Evolutionary conservation across 768 basidiomycete genomes (phyloP).

Genomic region (Mycena capillaripes): DNA sequence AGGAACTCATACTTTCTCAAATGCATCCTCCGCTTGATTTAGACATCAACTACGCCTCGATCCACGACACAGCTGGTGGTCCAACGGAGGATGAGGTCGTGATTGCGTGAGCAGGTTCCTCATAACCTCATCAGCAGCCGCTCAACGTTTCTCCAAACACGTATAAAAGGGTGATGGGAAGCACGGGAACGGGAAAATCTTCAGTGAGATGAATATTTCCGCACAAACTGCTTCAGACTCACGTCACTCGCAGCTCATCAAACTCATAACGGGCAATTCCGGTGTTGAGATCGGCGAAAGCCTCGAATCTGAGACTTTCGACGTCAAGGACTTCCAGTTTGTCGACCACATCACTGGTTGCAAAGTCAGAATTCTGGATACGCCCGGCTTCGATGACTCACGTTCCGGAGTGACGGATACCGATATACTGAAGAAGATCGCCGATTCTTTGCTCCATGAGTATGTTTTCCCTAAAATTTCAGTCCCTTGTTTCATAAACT

Average conservation of each 20-base stretch:
- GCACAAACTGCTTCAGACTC: slow-evolving; percentile 4
- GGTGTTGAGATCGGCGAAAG: background rate
- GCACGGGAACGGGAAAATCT: too few species aligned
- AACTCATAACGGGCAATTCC: background rate
- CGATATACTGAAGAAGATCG: slow-evolving; percentile 52
- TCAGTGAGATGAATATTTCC: background rate
- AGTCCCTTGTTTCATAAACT: slow-evolving; percentile 6
- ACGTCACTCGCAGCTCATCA: background rate
- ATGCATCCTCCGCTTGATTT: too few species aligned
- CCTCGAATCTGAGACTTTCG: slow-evolving; percentile 16
- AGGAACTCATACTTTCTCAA: too few species aligned
- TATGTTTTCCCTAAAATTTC: background rate
- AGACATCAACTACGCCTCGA: too few species aligned
- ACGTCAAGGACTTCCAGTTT: background rate
- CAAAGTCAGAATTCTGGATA: slow-evolving; percentile 40
- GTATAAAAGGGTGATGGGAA: slow-evolving; percentile 10
- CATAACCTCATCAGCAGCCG: background rate
- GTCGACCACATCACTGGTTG: slow-evolving; percentile 33
- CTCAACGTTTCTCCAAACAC: background rate
- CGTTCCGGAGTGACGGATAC: slow-evolving; percentile 47
- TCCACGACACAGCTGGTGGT: background rate
- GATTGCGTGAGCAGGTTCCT: slow-evolving; percentile 9
- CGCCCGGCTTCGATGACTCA: slow-evolving; percentile 46
- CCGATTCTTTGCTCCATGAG: slow-evolving; percentile 29
- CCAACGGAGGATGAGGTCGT: background rate